These are phyloP conservation scores for Colletotrichum spaethianum DNA, from an alignment of 2,329 filamentous ascomycete species.

Conservation along the genomic window DNA sequence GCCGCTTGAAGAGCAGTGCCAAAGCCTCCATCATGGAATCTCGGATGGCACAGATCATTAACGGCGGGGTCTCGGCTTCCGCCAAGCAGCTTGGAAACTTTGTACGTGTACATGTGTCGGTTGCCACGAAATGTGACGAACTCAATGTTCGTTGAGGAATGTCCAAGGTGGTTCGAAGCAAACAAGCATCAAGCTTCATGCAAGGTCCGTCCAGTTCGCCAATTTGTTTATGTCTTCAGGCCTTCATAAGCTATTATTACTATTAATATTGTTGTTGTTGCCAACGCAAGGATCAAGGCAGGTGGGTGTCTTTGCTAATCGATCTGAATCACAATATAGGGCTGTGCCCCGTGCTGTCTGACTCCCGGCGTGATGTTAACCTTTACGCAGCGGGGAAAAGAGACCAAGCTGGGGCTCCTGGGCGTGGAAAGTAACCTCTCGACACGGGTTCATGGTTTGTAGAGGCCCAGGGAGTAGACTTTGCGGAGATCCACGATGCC, in stretches of 20 bases:
- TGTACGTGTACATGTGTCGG: neutral
- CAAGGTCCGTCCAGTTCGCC: neutral
- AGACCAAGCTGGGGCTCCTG: neutral
- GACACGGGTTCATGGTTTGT: too few relatives aligned
- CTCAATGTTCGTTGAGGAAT: neutral
- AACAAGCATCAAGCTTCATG: constrained; percentile 3
- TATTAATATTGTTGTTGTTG: too few relatives aligned
- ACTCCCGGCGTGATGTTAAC: neutral
- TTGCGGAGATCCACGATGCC: neutral
- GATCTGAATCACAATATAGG: neutral
- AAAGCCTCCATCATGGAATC: neutral
- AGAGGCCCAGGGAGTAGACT: too few relatives aligned
- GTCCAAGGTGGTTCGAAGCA: neutral
- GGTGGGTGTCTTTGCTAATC: too few relatives aligned
- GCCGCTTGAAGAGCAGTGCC: neutral
- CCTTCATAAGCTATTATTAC: neutral
- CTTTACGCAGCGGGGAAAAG: neutral
- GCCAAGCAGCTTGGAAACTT: constrained; percentile 1
- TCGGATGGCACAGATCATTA: neutral
- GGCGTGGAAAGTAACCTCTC: neutral
- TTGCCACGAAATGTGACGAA: neutral
- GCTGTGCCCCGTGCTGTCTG: neutral
- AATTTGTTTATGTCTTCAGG: neutral
- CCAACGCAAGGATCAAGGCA: too few relatives aligned
- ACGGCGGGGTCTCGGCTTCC: neutral